Base-by-base conservation (phyloP, 2,329 filamentous ascomycete species). In the Plectosphaerella sp. region DNA sequence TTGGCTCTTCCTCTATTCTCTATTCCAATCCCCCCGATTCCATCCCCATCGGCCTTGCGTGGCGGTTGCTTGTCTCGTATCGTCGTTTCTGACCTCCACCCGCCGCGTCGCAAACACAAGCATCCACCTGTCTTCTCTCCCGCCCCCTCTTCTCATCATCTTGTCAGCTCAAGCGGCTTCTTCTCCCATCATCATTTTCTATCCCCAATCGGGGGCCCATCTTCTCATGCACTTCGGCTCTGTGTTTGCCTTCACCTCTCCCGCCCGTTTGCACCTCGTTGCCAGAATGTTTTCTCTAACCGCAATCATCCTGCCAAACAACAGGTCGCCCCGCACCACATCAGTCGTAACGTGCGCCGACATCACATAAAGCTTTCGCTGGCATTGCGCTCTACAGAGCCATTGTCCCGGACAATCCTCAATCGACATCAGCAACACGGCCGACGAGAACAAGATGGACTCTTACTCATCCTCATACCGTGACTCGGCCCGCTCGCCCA, bases 251-350 rank as follows among this genome's bases (percentile, higher is more conserved):
- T 52, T 48, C 47, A 47, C 41, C 43, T 45, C 46, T 39, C 48
- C n/a, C n/a, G 50, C 22, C 22, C 22, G 22, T 22, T 55, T 49
- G 47, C 49, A 51, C 36, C 48, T 33, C 28, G 28, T 50, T 62
- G 69, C 28, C 65, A 74, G 70, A 69, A 74, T 76, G 67, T 41
- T 67, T 69, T 73, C 68, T 82, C 79, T 82, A 81, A 82, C 78
- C 63, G 70, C 74, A 74, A 74, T 72, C 72, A 70, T 74, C 65
- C 73, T 68, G 72, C 71, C 72, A 75, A 75, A 71, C 67, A 74
- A 68, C 72, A 78, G 76, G 70, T 74, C 58, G 57, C 54, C 67
- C 49, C 43, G 56, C 55, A 54, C 11, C 28, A 33, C 28, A 10
- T 33, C 8, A 10, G 28, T 33, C 11, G 28, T 12, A 33, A 33